A percentile compares a stretch with the other conserved stretches of the same genome.
Evolutionary conservation across 1,284 basidiomycete species (phyloP).

Genomic region (Cryptococcus floricola): DNA sequence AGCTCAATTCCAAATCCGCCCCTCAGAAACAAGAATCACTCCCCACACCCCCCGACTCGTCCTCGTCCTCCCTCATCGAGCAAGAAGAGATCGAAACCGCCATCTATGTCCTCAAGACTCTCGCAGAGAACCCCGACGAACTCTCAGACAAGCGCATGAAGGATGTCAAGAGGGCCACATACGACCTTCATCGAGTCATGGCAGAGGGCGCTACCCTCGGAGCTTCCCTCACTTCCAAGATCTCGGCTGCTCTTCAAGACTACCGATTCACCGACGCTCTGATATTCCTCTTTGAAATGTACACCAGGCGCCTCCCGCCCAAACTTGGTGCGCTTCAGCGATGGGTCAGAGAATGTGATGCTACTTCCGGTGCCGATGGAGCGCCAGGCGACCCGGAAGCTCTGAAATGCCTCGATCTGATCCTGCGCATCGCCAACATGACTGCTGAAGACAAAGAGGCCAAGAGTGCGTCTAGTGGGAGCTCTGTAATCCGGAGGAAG

Average conservation of each 20-base stretch:
- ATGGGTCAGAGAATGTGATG: conserved; percentile 60
- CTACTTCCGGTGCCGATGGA: conserved; percentile 47
- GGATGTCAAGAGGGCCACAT: conserved; percentile 43
- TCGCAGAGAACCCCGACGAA: conserved; percentile 38
- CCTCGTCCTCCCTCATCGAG: conserved; percentile 20
- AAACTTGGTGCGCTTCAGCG: conserved; percentile 59
- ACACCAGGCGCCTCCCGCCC: conserved; percentile 53
- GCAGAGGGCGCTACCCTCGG: conserved; percentile 36
- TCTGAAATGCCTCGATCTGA: conserved; percentile 54
- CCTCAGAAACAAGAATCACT: background rate
- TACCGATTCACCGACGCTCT: conserved; percentile 53
- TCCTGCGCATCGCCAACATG: conserved; percentile 52
- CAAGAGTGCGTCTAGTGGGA: conserved; percentile 15
- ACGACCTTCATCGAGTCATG: conserved; percentile 42
- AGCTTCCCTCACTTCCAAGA: conserved; percentile 52
- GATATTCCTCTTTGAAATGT: conserved; percentile 57
- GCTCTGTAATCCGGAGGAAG: conserved; percentile 18
- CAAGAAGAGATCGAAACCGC: conserved; percentile 43
- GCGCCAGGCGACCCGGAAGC: conserved; percentile 43
- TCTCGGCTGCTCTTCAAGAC: conserved; percentile 53
- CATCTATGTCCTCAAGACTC: conserved; percentile 35
- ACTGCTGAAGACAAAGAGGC: conserved; percentile 10
- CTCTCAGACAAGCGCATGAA: conserved; percentile 40
- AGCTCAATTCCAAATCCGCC: conserved; percentile 9
- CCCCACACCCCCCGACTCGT: conserved; percentile 7